Evolutionary conservation across 768 basidiomycete genomes (phyloP).

Genomic region (Mycena floridula): DNA sequence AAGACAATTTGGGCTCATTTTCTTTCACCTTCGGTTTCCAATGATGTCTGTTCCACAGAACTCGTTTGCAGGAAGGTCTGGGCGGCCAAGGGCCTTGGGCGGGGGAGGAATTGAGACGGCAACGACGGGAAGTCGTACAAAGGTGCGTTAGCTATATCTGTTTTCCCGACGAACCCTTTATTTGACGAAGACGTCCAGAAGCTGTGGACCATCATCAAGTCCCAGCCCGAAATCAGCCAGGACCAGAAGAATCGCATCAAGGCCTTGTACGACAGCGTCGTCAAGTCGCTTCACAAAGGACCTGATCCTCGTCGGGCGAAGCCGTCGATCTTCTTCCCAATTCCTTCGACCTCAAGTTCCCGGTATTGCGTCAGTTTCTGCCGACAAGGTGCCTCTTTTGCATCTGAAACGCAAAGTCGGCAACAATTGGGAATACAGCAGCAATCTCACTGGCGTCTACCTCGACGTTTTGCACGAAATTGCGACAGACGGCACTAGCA

Average conservation of each 20-base stretch:
- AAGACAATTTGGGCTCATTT: no score
- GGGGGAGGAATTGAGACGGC: no score
- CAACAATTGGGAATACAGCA: constrained; percentile 92
- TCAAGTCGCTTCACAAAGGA: constrained; percentile 81
- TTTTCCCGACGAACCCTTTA: no score
- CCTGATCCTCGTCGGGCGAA: constrained; percentile 63
- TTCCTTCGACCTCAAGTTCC: constrained; percentile 92
- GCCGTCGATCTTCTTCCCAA: constrained; percentile 89
- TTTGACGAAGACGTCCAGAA: constrained; percentile 95
- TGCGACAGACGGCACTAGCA: constrained; percentile 96
- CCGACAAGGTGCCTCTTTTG: constrained; percentile 89
- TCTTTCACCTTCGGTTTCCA: no score
- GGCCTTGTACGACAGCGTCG: constrained; percentile 92
- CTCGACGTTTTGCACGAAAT: constrained; percentile 97
- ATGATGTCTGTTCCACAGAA: no score
- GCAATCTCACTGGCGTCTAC: constrained; percentile 92
- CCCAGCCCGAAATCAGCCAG: constrained; percentile 94
- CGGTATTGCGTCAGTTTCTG: constrained; percentile 61
- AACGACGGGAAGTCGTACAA: no score
- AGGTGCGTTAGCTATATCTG: no score
- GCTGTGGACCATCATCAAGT: constrained; percentile 95
- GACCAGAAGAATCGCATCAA: constrained; percentile 96
- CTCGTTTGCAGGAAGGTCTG: no score
- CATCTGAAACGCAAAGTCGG: constrained; percentile 98
- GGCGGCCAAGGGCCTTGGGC: no score